Base-by-base conservation (phyloP, 108 stramenopile species). In the Nitzschia inconspicua region DNA sequence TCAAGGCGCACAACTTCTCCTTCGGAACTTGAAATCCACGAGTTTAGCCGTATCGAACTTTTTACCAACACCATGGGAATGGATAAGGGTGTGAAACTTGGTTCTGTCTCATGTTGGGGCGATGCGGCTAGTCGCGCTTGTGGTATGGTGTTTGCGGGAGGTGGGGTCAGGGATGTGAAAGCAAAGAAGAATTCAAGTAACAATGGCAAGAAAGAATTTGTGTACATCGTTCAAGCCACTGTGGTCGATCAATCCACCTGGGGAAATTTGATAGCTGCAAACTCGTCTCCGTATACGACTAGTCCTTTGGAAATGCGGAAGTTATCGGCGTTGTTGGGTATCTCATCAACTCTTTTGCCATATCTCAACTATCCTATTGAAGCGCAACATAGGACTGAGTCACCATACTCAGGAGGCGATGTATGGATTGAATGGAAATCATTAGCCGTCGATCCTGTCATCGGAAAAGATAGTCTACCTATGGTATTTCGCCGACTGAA, bases 121-220 rank as follows among this genome's bases (percentile, higher is more conserved):
- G 68, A 68, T 53, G 56, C 68, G n/a, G 8, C 43, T 18, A 53
- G 40, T 29, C 68, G 68, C 3, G 68, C 68, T 22, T 44, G 40
- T 23, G 50, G 37, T 20, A 51, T 60, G 31, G 18, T 10, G 11
- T 68, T 60, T 53, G 26, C 46, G 13, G 68, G 68, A 24, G 68
- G 68, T 14, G 68, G 68, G 18, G 4, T 65, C n/a, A n/a, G 16
- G 9, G 34, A 57, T 19, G 35, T 28, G 23, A 35, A 35, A 11
- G 53, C 35, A 26, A 52, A 52, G n/a, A 51, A 31, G 29, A 51
- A 51, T n/a, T 51, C 34, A 26, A 9, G 34, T 22, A 20, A 36
- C 16, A 29, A 4, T 5, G 13, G 30, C 2, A 29, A 28, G 27
- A 57, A 57, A 42, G 57, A 58, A 30, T 58, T 23, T 23, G 57